These are phyloP conservation scores for Botryotinia narcissicola DNA, from an alignment of 2,329 filamentous ascomycete species.

Conservation along the genomic window DNA sequence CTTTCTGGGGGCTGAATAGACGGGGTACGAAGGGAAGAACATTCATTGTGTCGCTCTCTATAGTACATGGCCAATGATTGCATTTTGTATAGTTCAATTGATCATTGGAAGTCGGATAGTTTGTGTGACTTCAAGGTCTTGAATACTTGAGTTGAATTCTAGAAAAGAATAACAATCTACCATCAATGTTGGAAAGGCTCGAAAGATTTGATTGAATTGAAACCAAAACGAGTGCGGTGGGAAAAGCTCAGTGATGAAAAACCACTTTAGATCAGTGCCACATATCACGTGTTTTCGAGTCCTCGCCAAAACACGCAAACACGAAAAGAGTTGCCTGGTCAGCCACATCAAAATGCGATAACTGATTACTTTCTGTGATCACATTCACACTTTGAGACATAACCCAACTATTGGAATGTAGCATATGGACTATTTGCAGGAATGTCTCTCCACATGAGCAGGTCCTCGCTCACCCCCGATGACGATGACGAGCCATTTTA, in stretches of 20 bases:
- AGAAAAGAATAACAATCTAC: not conserved
- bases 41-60: not conserved
- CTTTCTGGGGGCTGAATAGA: not conserved
- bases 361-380: conserved; percentile 11
- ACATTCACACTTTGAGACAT: conserved; percentile 9
- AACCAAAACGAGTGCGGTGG: not conserved
- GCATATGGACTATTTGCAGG: conserved; percentile 20
- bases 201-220: not conserved
- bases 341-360: conserved; percentile 20
- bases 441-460: conserved; percentile 14
- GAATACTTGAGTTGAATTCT: not conserved
- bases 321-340: conserved; percentile 17
- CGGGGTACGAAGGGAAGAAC: not conserved
- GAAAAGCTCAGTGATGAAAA: not conserved
- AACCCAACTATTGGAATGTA: not conserved
- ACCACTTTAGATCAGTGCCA: not conserved
- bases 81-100: not conserved
- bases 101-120: not conserved
- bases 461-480: not conserved
- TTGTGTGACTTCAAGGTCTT: not conserved
- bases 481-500: conserved; percentile 45
- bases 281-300: conserved; percentile 12
- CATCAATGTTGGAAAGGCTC: not conserved
- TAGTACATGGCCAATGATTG: not conserved
- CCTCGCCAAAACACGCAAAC: conserved; percentile 9